phyloP scores from a whole-genome alignment of 805 yeast genomes.

The Candida nanaspora region DNA sequence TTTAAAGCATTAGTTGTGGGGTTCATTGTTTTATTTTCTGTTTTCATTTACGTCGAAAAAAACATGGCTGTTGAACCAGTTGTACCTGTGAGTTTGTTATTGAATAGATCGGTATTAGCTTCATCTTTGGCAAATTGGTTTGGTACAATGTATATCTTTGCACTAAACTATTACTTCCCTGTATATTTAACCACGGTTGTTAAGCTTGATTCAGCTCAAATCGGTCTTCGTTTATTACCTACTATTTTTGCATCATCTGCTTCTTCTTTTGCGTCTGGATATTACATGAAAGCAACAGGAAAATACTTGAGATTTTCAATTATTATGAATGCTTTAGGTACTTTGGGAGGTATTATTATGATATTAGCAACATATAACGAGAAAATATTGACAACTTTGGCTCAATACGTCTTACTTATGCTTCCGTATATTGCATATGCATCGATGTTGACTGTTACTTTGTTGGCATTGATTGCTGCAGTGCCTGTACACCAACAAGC shows the following conservation, averaged over 20 bases:
- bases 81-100: slow-evolving; percentile 49
- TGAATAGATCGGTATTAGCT: slow-evolving; percentile 52
- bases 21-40: background rate
- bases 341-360: slow-evolving; percentile 32
- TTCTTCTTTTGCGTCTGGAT: slow-evolving; percentile 59
- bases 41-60: slow-evolving; percentile 27
- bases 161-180: slow-evolving; percentile 52
- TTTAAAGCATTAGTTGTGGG: background rate
- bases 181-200: slow-evolving; percentile 52
- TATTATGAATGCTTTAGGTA: slow-evolving; percentile 32
- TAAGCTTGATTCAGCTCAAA: slow-evolving; percentile 43
- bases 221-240: slow-evolving; percentile 55
- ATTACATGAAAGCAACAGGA: slow-evolving; percentile 59
- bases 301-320: slow-evolving; percentile 44
- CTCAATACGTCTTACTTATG: slow-evolving; percentile 14
- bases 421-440: slow-evolving; percentile 52
- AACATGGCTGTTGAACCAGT: slow-evolving; percentile 53
- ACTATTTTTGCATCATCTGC: slow-evolving; percentile 51
- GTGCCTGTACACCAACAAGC: slow-evolving; percentile 64
- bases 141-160: slow-evolving; percentile 39
- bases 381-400: slow-evolving; percentile 10
- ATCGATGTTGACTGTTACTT: slow-evolving; percentile 55
- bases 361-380: slow-evolving; percentile 10
- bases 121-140: slow-evolving; percentile 61
- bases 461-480: slow-evolving; percentile 63